phyloP scores from a whole-genome alignment of 108 stramenopile genomes.

The Skeletonema menzelii region DNA sequence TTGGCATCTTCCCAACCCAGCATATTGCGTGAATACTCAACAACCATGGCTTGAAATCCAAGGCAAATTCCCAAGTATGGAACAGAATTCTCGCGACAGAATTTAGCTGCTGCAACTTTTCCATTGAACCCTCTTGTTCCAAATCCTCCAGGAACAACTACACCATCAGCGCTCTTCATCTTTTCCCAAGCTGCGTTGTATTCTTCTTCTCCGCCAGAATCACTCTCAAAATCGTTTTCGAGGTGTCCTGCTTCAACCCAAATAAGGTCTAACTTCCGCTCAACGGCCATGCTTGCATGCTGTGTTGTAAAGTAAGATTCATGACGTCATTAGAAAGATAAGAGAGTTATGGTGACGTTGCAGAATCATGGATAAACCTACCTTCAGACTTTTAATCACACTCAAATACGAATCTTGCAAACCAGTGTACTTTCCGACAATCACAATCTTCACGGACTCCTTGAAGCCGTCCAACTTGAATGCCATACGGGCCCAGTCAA shows the following conservation, averaged over 20 bases:
- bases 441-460: slow-evolving; percentile 85
- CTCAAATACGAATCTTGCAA: slow-evolving; percentile 94
- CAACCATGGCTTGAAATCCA: slow-evolving; percentile 97
- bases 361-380: slow-evolving; percentile 12
- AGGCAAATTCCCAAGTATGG: slow-evolving; percentile 97
- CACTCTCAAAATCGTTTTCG: slow-evolving; percentile 58
- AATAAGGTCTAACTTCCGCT: slow-evolving; percentile 81
- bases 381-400: slow-evolving; percentile 95
- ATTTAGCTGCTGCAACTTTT: slow-evolving; percentile 90
- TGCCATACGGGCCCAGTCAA: slow-evolving; percentile 91
- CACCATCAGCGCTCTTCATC: slow-evolving; percentile 60
- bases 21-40: slow-evolving; percentile 95
- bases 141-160: slow-evolving; percentile 91
- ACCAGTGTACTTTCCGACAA: slow-evolving; percentile 98
- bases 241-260: slow-evolving; percentile 97
- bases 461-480: slow-evolving; percentile 71
- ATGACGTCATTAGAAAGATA: neutral
- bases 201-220: slow-evolving; percentile 45
- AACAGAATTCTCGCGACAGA: slow-evolving; percentile 81
- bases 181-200: slow-evolving; percentile 68
- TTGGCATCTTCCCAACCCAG: slow-evolving; percentile 85
- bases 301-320: neutral
- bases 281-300: slow-evolving; percentile 93
- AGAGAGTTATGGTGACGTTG: neutral
- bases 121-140: slow-evolving; percentile 87